Evolutionary conservation across 1,284 basidiomycete genomes (phyloP).

Genomic region (Ustilago tritici): DNA sequence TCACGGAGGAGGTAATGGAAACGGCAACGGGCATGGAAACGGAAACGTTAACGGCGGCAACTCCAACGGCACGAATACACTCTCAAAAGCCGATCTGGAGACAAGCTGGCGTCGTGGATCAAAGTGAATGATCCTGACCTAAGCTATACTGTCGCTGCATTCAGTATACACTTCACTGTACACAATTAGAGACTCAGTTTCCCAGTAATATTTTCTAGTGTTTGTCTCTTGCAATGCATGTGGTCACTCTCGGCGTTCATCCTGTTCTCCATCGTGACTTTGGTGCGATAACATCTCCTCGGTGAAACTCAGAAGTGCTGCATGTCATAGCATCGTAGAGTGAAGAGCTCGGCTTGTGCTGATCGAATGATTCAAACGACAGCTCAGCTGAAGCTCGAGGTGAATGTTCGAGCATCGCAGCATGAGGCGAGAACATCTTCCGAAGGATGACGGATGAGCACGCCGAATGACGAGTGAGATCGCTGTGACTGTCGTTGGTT

Average conservation of each 20-base stretch:
- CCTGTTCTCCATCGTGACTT: neutral
- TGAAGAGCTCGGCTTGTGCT: too few species aligned
- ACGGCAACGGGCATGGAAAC: slow-evolving; percentile 12
- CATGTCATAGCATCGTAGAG: too few species aligned
- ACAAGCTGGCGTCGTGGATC: slow-evolving; percentile 45
- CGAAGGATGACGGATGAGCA: too few species aligned
- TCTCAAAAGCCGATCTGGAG: slow-evolving; percentile 43
- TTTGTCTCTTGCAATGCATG: neutral
- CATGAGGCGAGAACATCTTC: too few species aligned
- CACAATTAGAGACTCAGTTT: neutral
- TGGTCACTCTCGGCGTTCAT: neutral
- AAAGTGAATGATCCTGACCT: slow-evolving; percentile 11
- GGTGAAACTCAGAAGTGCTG: too few species aligned
- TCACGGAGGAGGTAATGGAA: slow-evolving; percentile 5
- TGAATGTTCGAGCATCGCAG: too few species aligned
- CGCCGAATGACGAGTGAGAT: too few species aligned
- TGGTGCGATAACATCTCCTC: too few species aligned
- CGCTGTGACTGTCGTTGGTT: too few species aligned
- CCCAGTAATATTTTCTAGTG: neutral
- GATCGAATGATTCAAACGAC: too few species aligned
- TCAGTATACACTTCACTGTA: slow-evolving; percentile 1
- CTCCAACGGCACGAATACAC: slow-evolving; percentile 7
- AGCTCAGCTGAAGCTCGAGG: too few species aligned
- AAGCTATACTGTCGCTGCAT: neutral
- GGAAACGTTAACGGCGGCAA: slow-evolving; percentile 10